These are phyloP conservation scores for Solanum aculeatissimum DNA, from an alignment of 305 asterid genomes.

Conservation along the genomic window DNA sequence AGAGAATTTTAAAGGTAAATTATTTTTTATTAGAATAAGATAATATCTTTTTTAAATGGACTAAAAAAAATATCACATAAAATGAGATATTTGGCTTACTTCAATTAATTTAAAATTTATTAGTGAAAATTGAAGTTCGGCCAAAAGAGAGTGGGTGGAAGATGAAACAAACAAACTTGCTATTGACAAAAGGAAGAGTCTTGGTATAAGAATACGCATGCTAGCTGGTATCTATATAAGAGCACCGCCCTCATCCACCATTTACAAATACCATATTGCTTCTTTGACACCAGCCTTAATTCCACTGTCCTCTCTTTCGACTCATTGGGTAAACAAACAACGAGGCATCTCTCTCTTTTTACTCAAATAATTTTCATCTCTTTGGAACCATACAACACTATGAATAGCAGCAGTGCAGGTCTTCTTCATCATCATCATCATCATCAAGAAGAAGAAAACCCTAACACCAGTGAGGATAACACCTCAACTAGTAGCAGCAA, in stretches of 20 bases:
- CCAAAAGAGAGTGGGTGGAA: not conserved
- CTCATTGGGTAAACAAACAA: slow-evolving; percentile 23
- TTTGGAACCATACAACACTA: not conserved
- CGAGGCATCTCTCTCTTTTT: slow-evolving; percentile 9
- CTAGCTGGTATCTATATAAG: not conserved
- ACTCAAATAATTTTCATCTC: not conserved
- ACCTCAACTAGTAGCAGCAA: not conserved
- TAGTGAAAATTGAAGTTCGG: no score
- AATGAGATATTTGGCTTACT: no score
- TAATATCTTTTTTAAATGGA: no score
- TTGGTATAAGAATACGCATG: not conserved
- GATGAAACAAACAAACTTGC: not conserved
- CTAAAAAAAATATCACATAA: no score
- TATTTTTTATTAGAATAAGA: no score
- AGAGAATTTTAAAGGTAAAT: no score
- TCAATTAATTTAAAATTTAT: no score
- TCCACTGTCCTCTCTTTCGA: slow-evolving; percentile 7
- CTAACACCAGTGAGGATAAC: not conserved
- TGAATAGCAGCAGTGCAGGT: not conserved
- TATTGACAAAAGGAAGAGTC: not conserved
- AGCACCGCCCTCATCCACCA: slow-evolving; percentile 41
- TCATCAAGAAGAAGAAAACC: not conserved
- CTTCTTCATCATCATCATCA: not conserved
- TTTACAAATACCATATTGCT: not conserved
- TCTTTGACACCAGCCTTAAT: not conserved